A percentile compares a stretch with the other conserved stretches of the same genome.
phyloP scores from a whole-genome alignment of 352 stramenopile species.

The Phytopythium aichiense region DNA sequence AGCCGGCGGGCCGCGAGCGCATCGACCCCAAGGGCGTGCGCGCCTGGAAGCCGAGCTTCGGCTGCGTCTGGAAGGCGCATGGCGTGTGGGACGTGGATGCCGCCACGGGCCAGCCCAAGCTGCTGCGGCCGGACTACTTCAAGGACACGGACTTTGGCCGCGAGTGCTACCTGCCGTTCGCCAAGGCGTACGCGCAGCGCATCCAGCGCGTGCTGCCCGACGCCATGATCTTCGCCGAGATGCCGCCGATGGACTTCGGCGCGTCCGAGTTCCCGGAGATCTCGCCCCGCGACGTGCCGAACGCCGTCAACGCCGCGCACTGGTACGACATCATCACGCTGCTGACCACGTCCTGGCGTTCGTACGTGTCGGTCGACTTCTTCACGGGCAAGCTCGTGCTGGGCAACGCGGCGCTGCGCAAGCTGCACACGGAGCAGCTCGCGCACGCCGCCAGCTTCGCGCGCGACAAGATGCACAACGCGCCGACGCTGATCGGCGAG shows the following conservation, averaged over 20 bases:
- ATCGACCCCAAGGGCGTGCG: constrained; percentile 19
- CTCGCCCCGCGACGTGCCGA: constrained; percentile 7
- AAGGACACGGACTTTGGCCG: constrained; percentile 19
- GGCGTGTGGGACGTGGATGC: constrained; percentile 25
- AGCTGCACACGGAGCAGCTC: constrained; percentile 11
- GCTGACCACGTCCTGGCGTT: constrained; percentile 25
- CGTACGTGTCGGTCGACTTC: constrained; percentile 27
- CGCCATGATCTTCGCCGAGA: constrained; percentile 31
- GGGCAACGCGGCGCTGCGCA: constrained; percentile 13
- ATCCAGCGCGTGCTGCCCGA: constrained; percentile 21
- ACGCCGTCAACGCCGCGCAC: constrained; percentile 30
- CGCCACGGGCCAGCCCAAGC: constrained; percentile 9
- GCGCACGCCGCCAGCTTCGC: constrained; percentile 8
- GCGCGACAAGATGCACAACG: constrained; percentile 27
- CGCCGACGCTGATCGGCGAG: constrained; percentile 64
- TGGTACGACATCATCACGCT: constrained; percentile 59
- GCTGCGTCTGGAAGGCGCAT: constrained; percentile 28
- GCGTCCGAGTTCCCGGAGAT: constrained; percentile 15
- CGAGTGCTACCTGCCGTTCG: constrained; percentile 34
- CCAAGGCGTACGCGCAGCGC: constrained; percentile 9
- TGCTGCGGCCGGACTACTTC: constrained; percentile 30
- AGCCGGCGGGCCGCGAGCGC: background rate
- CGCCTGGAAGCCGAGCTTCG: constrained; percentile 23
- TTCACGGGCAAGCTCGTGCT: constrained; percentile 18
- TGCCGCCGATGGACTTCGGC: constrained; percentile 23